Evolutionary conservation across 2,329 filamentous ascomycete genomes (phyloP), one percentile per base, ranked within the genome.

Genomic region (Aureobasidium sp.): DNA sequence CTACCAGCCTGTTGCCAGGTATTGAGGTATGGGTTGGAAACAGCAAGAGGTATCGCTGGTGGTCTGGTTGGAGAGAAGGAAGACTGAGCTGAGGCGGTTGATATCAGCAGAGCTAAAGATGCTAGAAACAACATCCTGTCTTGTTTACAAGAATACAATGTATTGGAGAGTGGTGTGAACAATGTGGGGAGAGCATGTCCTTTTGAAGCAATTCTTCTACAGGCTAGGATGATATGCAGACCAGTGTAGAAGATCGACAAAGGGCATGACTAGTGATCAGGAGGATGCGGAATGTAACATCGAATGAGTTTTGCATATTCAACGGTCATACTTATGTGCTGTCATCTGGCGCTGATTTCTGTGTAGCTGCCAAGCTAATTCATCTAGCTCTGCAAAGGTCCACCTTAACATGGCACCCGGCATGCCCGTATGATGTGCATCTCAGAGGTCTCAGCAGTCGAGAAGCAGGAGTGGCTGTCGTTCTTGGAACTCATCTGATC

Each of bases 11-110:
- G 75, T 46, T 87, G 78, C 87, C 87, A 90, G 15, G 85, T 83
- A 70, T 84, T 90, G 17, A 92, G 74, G 67, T 92, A 93, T 0
- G 89, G 89, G 10, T 85, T 87, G 65, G 84, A 85, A 48, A 92
- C 89, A 47, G 88, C 88, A 37, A 93, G 74, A 13, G 89, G 89
- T 32, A 89, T 78, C 1, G 87, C 81, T 17, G 87, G 87, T 46
- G 87, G 87, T 7, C 60, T 53, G 39, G 83, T 81, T 37, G 87
- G 87, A 39, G 75, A 78, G 70, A 88, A 89, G 1, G 78, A 83
- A 10, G 85, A 87, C 50, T 71, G 63, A 5, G 61, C 66, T 4
- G 32, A 39, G 26, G 37, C 63, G 13, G 44, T 36, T 13, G 57
- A 15, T 26, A 20, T 24, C 24, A 61, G 39, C 37, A 57, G 20